Base-by-base conservation (phyloP, 257 asterid genomes). In the Solanum paucissectum region DNA sequence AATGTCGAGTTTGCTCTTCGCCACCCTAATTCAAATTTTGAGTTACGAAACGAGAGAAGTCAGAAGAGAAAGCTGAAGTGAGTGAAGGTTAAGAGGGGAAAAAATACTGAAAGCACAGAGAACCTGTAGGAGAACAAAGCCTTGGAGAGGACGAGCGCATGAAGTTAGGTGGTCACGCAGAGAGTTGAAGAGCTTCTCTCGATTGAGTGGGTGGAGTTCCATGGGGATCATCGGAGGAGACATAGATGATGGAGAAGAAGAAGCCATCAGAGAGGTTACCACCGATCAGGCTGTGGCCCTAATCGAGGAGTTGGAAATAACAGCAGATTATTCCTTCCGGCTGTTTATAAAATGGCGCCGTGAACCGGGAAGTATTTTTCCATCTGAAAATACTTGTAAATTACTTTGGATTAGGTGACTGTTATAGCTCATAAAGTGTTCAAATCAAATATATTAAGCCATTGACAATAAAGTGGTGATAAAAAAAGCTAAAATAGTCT, bases 1-100 rank as follows among this genome's bases (percentile, higher is more conserved):
- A 94, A 90, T 97, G 88, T 4, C 99, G 95, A 86, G 87, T 94
- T 92, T 94, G 92, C 92, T 97, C 99, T 89, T 94, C 98, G 6
- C 99, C 99, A 6, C 99, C 99, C 98, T 44, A 79, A 42, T 79
- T 79, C 38, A 44, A 27, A 42, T 44, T 42, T 77, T 27, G n/a
- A 79, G 37, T 38, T 12, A 32, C 79, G 44, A 68, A 16, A 27
- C 5, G 27, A 87, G 34, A n/a, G 33, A 79, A 36, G 9, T n/a
- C 73, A 84, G 37, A 18, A 85, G 52, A 21, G 83, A 62, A 13
- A 88, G 62, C 3, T 73, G 52, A 87, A 34, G 23, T 16, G 23
- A 40, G 64, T 44, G 64, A 79, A 42, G n/a, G 25, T 77, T 42
- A 32, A 34, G 44, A 37, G 68, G 74, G 37, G 83, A 9, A 36